A percentile compares a stretch with the other conserved stretches of the same genome.
These are phyloP conservation scores for Ogataea naganishii DNA, from an alignment of 805 yeast species.

Conservation along the genomic window DNA sequence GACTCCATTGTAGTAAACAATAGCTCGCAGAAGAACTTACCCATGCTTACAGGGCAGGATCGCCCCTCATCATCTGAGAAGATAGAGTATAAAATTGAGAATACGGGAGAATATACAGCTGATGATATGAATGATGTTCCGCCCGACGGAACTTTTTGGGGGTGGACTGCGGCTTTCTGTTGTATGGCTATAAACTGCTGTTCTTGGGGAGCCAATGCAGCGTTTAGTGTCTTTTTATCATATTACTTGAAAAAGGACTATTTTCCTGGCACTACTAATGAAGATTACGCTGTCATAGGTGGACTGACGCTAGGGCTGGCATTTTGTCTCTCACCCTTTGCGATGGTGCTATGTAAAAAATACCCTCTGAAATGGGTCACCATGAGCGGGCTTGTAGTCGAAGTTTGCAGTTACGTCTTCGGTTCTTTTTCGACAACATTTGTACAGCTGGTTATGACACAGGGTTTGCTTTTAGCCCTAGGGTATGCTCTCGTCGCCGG, in stretches of 20 bases:
- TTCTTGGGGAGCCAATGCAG: constrained; percentile 48
- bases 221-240: constrained; percentile 45
- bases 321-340: constrained; percentile 52
- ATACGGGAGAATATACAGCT: constrained; percentile 24
- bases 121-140: constrained; percentile 22
- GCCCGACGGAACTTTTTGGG: constrained; percentile 37
- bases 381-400: constrained; percentile 29
- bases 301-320: constrained; percentile 47
- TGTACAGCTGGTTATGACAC: constrained; percentile 39
- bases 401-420: constrained; percentile 31
- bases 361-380: constrained; percentile 42
- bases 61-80: too few species aligned
- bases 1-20: background rate
- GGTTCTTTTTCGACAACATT: constrained; percentile 34
- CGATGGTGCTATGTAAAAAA: constrained; percentile 35
- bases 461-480: constrained; percentile 36
- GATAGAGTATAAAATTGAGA: too few species aligned
- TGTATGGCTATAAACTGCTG: constrained; percentile 24
- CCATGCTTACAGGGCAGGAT: too few species aligned
- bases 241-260: constrained; percentile 31
- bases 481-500: constrained; percentile 33
- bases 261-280: constrained; percentile 41
- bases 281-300: constrained; percentile 48
- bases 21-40: constrained; percentile 2
- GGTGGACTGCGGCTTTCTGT: constrained; percentile 39